Base-by-base conservation (phyloP, 768 basidiomycete species). In the Leccinum uliginosum region DNA sequence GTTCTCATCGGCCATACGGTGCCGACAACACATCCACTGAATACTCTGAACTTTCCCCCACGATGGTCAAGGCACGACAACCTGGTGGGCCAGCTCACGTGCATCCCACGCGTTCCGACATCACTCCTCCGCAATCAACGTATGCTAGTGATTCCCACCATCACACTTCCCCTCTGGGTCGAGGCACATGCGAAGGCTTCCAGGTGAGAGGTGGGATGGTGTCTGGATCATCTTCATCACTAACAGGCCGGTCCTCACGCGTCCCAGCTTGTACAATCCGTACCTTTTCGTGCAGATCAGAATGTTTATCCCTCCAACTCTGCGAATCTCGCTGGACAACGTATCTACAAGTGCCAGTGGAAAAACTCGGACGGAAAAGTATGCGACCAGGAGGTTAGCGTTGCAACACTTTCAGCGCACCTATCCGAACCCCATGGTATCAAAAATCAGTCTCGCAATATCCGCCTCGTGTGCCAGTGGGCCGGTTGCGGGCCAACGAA, bases 401-500 rank as follows among this genome's bases (percentile, higher is more conserved):
- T 0, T 1, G 24, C 3, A 47, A 47, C 2, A 21, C 50, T 65
- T 27, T 29, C 65, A 0, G 51, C 1, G 4, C 68, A 68, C 50
- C 51, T 68, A 10, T 30, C 59, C 2, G 12, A 50, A 0, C 7
- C 10, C 1, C 67, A 68, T 8, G 59, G 53, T 14, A 61, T 70
- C 27, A 58, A 19, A 26, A 47, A 59, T 1, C 45, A 11, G 49
- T 0, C 38, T 38, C 66, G 65, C 8, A 1, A 17, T 21, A 0
- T 0, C 1, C 27, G 0, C 1, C 56, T n/a, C 1, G 34, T 3
- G 1, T 68, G 67, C 21, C n/a, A 21, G 0, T 67, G 67, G 65
- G 30, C 3, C 6, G 55, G 35, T 2, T 67, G 66, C 7, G 51
- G 6, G 40, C 30, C 2, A 21, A 40, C 14, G 44, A 52, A n/a